Percentiles rank a stretch among this genome's conserved stretches.
These are phyloP conservation scores for Paramecium tetraurelia DNA, from an alignment of 73 alveolate genomes.

Conservation along the genomic window DNA sequence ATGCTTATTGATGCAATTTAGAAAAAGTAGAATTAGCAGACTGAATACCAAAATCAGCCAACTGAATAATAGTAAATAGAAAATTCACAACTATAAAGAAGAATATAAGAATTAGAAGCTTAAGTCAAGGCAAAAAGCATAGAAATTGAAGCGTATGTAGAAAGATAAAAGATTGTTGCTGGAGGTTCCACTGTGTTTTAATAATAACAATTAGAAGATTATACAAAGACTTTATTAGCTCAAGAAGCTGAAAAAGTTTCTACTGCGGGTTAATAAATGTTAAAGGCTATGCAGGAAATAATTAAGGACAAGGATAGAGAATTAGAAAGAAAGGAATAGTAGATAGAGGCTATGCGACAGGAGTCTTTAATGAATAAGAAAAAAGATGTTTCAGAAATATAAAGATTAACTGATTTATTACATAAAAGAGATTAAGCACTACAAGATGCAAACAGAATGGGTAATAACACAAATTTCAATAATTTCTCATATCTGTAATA, in stretches of 20 bases:
- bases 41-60: background rate
- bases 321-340: slow-evolving; percentile 13
- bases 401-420: slow-evolving; percentile 19
- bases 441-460: background rate
- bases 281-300: slow-evolving; percentile 28
- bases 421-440: slow-evolving; percentile 20
- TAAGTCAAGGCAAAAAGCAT: background rate
- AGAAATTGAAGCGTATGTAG: slow-evolving; percentile 27
- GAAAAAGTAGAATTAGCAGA: background rate
- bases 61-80: background rate
- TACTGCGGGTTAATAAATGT: slow-evolving; percentile 19
- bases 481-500: background rate
- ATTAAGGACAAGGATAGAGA: slow-evolving; percentile 13
- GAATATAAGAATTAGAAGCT: slow-evolving; percentile 16
- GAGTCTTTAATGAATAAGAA: background rate
- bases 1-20: background rate
- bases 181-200: background rate
- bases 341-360: background rate
- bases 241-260: slow-evolving; percentile 31
- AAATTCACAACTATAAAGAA: background rate
- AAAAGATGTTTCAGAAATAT: slow-evolving; percentile 10
- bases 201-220: background rate
- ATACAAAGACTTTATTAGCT: background rate
- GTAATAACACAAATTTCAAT: background rate
- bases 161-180: background rate